These are phyloP conservation scores for Cryphonectria carpinicola DNA, from an alignment of 2,329 filamentous ascomycete genomes.

Conservation along the genomic window DNA sequence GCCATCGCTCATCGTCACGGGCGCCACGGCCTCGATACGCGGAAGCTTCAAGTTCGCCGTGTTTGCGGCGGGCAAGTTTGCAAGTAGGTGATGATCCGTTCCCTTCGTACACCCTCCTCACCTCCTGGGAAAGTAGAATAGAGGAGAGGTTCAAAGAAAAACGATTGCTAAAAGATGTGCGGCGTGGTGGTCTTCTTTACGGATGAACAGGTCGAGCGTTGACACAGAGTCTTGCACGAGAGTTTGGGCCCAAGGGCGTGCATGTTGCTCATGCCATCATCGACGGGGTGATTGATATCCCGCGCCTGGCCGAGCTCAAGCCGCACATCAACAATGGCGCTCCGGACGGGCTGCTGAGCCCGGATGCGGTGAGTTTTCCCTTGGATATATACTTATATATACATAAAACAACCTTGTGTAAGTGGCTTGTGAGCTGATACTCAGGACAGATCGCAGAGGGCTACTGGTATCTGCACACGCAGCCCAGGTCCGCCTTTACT, in stretches of 20 bases:
- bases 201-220: constrained; percentile 62
- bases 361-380: constrained; percentile 68
- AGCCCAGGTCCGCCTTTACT: constrained; percentile 78
- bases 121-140: too few relatives aligned
- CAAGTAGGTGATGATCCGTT: constrained; percentile 37
- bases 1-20: constrained; percentile 82
- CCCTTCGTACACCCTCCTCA: not conserved
- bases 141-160: not conserved
- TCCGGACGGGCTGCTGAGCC: constrained; percentile 67
- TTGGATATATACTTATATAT: too few relatives aligned
- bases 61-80: constrained; percentile 83
- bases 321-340: constrained; percentile 46
- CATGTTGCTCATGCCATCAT: constrained; percentile 84
- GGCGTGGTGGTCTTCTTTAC: too few relatives aligned
- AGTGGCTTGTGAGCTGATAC: not conserved
- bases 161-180: not conserved
- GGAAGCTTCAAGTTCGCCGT: constrained; percentile 69
- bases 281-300: constrained; percentile 84
- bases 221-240: constrained; percentile 74
- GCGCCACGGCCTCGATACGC: constrained; percentile 79
- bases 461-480: constrained; percentile 84
- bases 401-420: not conserved
- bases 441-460: constrained; percentile 74
- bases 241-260: constrained; percentile 83
- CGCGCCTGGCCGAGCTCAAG: constrained; percentile 61